Conservation (phyloP, 768 basidiomycete species). For the Xerocomellus chrysenteron region DNA sequence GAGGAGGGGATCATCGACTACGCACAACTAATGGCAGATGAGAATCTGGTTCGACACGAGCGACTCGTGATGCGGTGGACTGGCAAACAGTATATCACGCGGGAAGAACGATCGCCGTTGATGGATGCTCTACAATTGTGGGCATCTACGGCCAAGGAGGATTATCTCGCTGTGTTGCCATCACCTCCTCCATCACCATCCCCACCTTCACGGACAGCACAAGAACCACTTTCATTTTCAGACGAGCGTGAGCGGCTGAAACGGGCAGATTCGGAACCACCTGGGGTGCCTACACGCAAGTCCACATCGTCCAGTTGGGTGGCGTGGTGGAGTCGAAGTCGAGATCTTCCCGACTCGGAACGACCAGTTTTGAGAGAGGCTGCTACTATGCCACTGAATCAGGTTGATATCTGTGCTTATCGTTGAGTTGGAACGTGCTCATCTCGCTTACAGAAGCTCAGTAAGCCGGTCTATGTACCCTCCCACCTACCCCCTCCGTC, state of each 20-base stretch:
- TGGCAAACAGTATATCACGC: conserved; percentile 74
- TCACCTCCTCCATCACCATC: conserved; percentile 7
- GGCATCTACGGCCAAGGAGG: conserved; percentile 34
- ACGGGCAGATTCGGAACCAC: conserved; percentile 39
- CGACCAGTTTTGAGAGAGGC: conserved; percentile 24
- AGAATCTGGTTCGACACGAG: conserved; percentile 56
- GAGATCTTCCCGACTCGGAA: conserved; percentile 31
- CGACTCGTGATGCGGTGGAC: conserved; percentile 75
- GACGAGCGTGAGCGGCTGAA: conserved; percentile 31
- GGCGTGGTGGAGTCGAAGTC: conserved; percentile 79
- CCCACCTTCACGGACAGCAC: conserved; percentile 26
- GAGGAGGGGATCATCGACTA: conserved; percentile 63
- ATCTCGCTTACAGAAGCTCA: conserved; percentile 13
- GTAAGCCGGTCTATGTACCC: background rate
- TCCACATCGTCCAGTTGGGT: conserved; percentile 71
- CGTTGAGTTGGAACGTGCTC: background rate
- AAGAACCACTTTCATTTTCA: conserved; percentile 21
- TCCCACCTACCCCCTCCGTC: conserved; percentile 24
- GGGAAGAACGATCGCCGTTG: conserved; percentile 68
- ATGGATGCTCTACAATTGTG: conserved; percentile 73
- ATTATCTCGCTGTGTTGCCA: conserved; percentile 17
- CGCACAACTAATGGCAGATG: conserved; percentile 63
- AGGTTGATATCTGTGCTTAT: conserved; percentile 14
- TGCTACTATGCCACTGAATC: conserved; percentile 23
- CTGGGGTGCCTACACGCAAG: conserved; percentile 36